phyloP scores from a whole-genome alignment of 306 rosid genomes.

The Dalbergia oliveri region DNA sequence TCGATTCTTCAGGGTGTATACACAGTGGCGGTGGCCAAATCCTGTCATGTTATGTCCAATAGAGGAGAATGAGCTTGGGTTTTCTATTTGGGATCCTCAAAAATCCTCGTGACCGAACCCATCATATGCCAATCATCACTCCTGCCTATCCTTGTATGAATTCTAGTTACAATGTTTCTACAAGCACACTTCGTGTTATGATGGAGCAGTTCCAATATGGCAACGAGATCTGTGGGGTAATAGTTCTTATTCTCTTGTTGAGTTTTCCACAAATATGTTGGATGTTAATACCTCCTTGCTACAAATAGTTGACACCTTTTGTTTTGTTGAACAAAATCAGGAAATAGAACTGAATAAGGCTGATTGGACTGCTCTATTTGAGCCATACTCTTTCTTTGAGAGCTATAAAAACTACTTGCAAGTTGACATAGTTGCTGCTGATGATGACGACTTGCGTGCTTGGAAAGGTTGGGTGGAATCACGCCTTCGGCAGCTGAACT shows the following conservation, averaged over 20 bases:
- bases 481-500: constrained; percentile 84
- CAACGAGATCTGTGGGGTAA: constrained; percentile 81
- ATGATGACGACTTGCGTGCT: constrained; percentile 76
- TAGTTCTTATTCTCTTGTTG: background rate
- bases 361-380: constrained; percentile 82
- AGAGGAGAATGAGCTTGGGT: constrained; percentile 90
- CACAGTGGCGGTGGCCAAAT: constrained; percentile 99
- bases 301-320: constrained; percentile 15
- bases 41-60: constrained; percentile 90
- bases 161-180: constrained; percentile 91
- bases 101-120: constrained; percentile 86
- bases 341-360: constrained; percentile 76
- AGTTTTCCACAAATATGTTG: background rate
- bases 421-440: constrained; percentile 86
- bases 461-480: constrained; percentile 99
- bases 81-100: constrained; percentile 92
- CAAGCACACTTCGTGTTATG: constrained; percentile 93
- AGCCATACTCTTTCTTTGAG: constrained; percentile 83
- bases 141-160: constrained; percentile 99
- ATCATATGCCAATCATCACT: constrained; percentile 94
- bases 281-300: background rate
- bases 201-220: constrained; percentile 88
- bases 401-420: constrained; percentile 87
- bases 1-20: constrained; percentile 90
- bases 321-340: constrained; percentile 53